A percentile compares a stretch with the other conserved stretches of the same genome.
phyloP scores from a whole-genome alignment of 176 grass and related monocot species.

The Coix lacrymajobi region DNA sequence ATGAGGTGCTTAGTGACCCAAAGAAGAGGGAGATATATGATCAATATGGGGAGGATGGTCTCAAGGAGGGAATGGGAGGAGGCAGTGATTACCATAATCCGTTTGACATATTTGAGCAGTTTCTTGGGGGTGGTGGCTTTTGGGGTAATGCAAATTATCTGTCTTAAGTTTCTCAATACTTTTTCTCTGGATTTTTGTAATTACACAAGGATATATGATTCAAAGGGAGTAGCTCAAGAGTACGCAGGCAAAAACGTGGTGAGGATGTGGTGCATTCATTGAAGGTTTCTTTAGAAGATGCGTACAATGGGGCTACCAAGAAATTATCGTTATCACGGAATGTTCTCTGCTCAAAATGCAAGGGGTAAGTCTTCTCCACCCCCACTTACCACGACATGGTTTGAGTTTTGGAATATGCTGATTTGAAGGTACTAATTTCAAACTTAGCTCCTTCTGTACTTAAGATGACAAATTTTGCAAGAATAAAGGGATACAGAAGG shows the following conservation, averaged over 20 bases:
- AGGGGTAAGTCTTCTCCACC: slow-evolving; percentile 44
- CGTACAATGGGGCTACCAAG: slow-evolving; percentile 64
- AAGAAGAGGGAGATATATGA: slow-evolving; percentile 69
- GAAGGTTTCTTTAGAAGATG: slow-evolving; percentile 70
- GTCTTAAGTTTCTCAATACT: background rate
- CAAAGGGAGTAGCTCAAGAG: slow-evolving; percentile 64
- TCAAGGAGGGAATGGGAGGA: slow-evolving; percentile 75
- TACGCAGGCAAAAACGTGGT: slow-evolving; percentile 50
- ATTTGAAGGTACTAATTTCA: background rate
- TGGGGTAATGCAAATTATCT: slow-evolving; percentile 28
- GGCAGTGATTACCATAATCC: slow-evolving; percentile 53
- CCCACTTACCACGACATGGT: background rate
- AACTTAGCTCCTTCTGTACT: background rate
- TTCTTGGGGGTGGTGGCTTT: slow-evolving; percentile 65
- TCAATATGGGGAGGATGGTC: slow-evolving; percentile 73
- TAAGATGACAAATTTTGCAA: background rate
- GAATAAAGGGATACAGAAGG: background rate
- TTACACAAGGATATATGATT: slow-evolving; percentile 8
- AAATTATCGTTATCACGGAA: slow-evolving; percentile 63
- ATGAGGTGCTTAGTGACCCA: slow-evolving; percentile 75
- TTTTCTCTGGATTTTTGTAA: background rate
- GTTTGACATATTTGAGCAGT: slow-evolving; percentile 79
- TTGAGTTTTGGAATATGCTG: background rate
- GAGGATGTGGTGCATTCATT: slow-evolving; percentile 58
- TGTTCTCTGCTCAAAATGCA: slow-evolving; percentile 68